A percentile compares a stretch with the other conserved stretches of the same genome.
These are phyloP conservation scores for Zelopaecilomyces penicillatus DNA, from an alignment of 2,329 filamentous ascomycete genomes.

Conservation along the genomic window DNA sequence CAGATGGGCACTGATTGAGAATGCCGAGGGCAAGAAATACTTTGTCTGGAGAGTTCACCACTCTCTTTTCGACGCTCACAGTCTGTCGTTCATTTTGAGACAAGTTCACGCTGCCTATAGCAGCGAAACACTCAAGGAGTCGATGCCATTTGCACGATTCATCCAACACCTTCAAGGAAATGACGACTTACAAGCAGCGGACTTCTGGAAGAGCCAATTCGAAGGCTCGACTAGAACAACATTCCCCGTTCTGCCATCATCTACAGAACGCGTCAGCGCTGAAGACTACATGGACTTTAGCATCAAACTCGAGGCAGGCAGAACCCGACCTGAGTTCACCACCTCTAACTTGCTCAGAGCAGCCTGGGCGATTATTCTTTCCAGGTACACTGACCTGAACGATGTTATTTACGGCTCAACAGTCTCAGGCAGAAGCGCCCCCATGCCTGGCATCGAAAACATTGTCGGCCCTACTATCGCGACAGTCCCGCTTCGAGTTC, in stretches of 20 bases:
- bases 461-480: not conserved
- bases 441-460: not conserved
- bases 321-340: not conserved
- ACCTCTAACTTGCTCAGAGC: not conserved
- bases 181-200: not conserved
- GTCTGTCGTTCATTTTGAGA: not conserved
- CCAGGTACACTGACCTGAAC: not conserved
- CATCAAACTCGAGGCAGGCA: not conserved
- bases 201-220: not conserved
- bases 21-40: too few species aligned
- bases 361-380: not conserved
- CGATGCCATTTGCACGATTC: not conserved
- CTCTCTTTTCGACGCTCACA: not conserved
- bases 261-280: not conserved
- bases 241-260: not conserved
- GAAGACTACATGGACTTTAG: not conserved
- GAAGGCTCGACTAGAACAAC: not conserved
- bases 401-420: not conserved
- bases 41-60: not conserved
- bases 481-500: not conserved
- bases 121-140: not conserved
- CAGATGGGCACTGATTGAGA: too few species aligned
- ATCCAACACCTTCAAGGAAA: not conserved
- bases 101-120: not conserved
- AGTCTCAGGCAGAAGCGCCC: not conserved